Percentiles rank a stretch among this genome's conserved stretches.
Evolutionary conservation across 2,329 filamentous ascomycete genomes (phyloP).

Genomic region (Dactylellina drechsleri): DNA sequence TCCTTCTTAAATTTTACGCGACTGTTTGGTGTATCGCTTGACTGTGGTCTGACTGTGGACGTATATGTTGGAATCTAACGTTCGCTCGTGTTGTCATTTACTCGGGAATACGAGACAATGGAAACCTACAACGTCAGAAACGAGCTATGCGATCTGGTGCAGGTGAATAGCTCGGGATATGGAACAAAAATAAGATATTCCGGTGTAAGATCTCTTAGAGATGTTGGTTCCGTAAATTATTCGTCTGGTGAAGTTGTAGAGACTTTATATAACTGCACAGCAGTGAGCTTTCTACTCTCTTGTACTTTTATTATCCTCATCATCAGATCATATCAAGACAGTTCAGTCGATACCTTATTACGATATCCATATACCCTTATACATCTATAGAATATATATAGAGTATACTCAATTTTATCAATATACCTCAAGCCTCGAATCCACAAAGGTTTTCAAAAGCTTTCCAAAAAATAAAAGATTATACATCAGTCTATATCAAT

Average conservation of each 20-base stretch:
- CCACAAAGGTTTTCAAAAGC: background rate
- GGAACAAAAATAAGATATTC: slow-evolving; percentile 30
- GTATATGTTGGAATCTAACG: slow-evolving; percentile 28
- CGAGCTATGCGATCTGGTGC: background rate
- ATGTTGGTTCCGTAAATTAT: slow-evolving; percentile 43
- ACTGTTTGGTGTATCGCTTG: slow-evolving; percentile 23
- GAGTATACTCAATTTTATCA: slow-evolving; percentile 9
- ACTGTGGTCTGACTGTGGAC: slow-evolving; percentile 46
- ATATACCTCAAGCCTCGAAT: slow-evolving; percentile 8
- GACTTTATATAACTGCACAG: slow-evolving; percentile 32
- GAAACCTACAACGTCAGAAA: too few species aligned
- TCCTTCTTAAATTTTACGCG: slow-evolving; percentile 7
- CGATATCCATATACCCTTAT: slow-evolving; percentile 23
- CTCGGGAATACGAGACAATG: slow-evolving; percentile 12
- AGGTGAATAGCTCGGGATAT: slow-evolving; percentile 6
- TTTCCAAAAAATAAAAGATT: background rate
- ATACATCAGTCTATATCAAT: background rate
- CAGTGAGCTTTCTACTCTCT: background rate
- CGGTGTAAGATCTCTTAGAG: slow-evolving; percentile 29
- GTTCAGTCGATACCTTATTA: slow-evolving; percentile 1
- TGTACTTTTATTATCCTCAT: slow-evolving; percentile 38
- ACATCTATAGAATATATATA: slow-evolving; percentile 23
- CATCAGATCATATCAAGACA: slow-evolving; percentile 52
- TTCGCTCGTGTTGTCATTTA: slow-evolving; percentile 25
- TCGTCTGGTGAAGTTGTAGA: slow-evolving; percentile 2